Evolutionary conservation across 169 alveolate species (phyloP).

Genomic region (Eimeria maxima): DNA sequence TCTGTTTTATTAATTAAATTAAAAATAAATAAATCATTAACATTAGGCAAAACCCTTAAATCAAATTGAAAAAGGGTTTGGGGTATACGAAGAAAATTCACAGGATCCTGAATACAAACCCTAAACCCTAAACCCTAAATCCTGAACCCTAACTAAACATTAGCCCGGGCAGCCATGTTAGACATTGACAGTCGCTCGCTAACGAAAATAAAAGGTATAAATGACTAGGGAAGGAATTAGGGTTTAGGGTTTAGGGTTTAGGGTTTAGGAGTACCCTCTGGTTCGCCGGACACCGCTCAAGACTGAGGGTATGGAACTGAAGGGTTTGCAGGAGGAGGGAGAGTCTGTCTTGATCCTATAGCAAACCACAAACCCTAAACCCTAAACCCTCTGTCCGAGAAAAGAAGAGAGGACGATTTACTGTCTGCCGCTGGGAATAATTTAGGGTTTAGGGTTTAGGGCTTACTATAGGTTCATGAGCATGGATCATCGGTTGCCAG

Average conservation of each 20-base stretch:
- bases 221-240: too few species aligned
- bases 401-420: too few species aligned
- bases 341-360: neutral
- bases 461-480: conserved; percentile 14
- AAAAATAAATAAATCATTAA: neutral
- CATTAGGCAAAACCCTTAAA: neutral
- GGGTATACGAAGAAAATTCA: conserved; percentile 27
- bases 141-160: conserved; percentile 24
- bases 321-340: conserved; percentile 17
- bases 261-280: conserved; percentile 18
- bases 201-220: too few species aligned
- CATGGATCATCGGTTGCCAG: conserved; percentile 45
- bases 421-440: neutral
- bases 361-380: neutral
- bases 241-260: conserved; percentile 29
- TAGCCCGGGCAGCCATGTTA: too few species aligned
- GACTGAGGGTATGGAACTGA: conserved; percentile 43
- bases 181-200: too few species aligned
- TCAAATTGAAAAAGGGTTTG: conserved; percentile 9
- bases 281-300: neutral
- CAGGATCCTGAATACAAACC: conserved; percentile 36
- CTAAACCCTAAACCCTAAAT: conserved; percentile 15
- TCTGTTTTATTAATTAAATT: neutral
- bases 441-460: conserved; percentile 25
- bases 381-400: too few species aligned